A percentile compares a stretch with the other conserved stretches of the same genome.
Conservation (phyloP, 305 asterid genomes). For the Solanum hybrid region DNA sequence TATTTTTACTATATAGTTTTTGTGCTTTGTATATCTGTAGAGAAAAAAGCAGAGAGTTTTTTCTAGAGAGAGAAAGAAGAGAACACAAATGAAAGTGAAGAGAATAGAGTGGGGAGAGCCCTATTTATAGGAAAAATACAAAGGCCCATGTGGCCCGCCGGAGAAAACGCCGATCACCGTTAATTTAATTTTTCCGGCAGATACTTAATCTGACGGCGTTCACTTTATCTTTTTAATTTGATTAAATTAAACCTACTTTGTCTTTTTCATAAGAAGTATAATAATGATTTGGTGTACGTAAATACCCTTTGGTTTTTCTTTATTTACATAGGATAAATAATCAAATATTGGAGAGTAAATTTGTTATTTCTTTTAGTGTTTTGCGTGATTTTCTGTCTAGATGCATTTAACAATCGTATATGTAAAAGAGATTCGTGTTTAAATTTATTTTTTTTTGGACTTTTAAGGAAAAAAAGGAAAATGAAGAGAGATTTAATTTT, state of each 20-base stretch:
- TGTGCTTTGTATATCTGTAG: not conserved
- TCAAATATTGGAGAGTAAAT: not conserved
- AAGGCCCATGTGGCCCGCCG: constrained; percentile 14
- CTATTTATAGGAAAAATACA: constrained; percentile 62
- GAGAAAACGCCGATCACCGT: constrained; percentile 27
- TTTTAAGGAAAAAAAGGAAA: not conserved
- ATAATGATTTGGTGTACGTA: not conserved
- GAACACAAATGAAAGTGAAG: constrained; percentile 14
- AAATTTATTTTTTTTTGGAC: not conserved
- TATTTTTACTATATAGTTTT: not conserved
- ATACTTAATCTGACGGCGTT: constrained; percentile 34
- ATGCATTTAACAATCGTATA: not conserved
- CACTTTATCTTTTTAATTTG: not conserved
- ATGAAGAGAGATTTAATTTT: not conserved
- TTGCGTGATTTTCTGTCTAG: not conserved
- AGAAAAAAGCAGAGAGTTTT: not conserved
- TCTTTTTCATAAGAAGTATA: not conserved
- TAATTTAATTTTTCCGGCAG: constrained; percentile 20
- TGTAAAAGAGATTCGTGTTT: not conserved
- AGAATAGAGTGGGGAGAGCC: constrained; percentile 13
- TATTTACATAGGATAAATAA: not conserved
- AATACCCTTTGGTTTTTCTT: constrained; percentile 4
- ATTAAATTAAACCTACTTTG: not conserved
- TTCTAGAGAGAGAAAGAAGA: not conserved
- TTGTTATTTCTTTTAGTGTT: not conserved